Percentiles rank a stretch among this genome's conserved stretches.
phyloP scores from a whole-genome alignment of 805 yeast species.

The Blastobotrys attinorum region DNA sequence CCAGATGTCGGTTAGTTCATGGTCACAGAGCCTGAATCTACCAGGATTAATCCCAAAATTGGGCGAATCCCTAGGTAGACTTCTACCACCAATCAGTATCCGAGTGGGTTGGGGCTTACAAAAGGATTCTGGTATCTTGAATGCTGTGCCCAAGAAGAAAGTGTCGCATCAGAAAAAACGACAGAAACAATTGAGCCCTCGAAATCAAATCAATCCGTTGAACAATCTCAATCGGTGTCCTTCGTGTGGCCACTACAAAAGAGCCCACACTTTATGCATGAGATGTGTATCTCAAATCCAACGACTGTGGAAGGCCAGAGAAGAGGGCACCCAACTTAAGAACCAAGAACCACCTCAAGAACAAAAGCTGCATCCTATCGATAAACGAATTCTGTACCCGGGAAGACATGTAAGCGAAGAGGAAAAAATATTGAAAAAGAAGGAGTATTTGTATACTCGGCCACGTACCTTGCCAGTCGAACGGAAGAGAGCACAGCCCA shows the following conservation, averaged over 20 bases:
- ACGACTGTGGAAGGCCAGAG: constrained; percentile 51
- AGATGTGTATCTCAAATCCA: constrained; percentile 80
- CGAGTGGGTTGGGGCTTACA: neutral
- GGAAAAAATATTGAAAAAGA: constrained; percentile 39
- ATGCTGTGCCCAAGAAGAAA: constrained; percentile 93
- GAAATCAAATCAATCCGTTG: constrained; percentile 69
- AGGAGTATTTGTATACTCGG: constrained; percentile 48
- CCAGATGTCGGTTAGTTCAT: neutral
- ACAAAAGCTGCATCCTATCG: constrained; percentile 41
- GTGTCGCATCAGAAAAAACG: constrained; percentile 81
- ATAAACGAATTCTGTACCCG: constrained; percentile 63
- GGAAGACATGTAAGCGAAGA: constrained; percentile 50
- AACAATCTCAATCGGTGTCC: constrained; percentile 85
- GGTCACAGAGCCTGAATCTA: constrained; percentile 4
- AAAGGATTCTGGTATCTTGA: constrained; percentile 59
- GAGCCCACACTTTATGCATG: constrained; percentile 89
- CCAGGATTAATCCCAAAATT: constrained; percentile 13
- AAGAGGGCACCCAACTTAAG: too few relatives aligned
- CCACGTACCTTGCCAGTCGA: constrained; percentile 48
- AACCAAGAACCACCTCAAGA: constrained; percentile 7
- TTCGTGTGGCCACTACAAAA: constrained; percentile 86
- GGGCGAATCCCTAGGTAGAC: constrained; percentile 4
- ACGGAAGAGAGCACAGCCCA: constrained; percentile 11
- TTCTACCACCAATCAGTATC: neutral
- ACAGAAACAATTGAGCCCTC: constrained; percentile 71